These are phyloP conservation scores for Leptographium procerum DNA, from an alignment of 2,329 filamentous ascomycete species.

Conservation along the genomic window DNA sequence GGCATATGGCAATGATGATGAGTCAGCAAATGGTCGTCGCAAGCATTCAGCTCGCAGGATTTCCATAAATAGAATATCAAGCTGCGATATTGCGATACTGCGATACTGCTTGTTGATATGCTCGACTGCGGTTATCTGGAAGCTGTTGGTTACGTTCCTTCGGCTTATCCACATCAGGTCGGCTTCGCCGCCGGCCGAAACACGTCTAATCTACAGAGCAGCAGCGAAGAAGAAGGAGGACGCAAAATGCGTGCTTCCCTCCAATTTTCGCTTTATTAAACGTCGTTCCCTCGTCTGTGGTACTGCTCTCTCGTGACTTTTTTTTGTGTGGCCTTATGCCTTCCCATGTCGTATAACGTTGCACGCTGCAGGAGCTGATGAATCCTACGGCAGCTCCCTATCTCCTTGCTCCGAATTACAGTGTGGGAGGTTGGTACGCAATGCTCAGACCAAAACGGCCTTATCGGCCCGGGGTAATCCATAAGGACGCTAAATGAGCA, in stretches of 20 bases:
- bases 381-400: background rate
- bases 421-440: background rate
- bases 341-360: background rate
- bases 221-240: too few species aligned
- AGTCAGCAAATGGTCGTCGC: background rate
- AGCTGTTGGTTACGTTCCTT: background rate
- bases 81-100: background rate
- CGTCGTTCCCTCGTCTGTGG: background rate
- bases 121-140: background rate
- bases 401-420: background rate
- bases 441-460: background rate
- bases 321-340: background rate
- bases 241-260: too few species aligned
- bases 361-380: background rate
- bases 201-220: too few species aligned
- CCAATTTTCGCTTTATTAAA: too few species aligned
- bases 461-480: background rate
- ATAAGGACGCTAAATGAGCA: background rate
- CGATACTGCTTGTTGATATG: background rate
- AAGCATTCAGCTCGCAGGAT: background rate
- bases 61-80: background rate
- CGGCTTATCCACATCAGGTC: background rate
- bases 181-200: background rate
- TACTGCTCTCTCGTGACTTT: background rate
- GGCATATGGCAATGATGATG: background rate